Evolutionary conservation across 352 stramenopile species (phyloP).

Genomic region (Globisporangium polare): DNA sequence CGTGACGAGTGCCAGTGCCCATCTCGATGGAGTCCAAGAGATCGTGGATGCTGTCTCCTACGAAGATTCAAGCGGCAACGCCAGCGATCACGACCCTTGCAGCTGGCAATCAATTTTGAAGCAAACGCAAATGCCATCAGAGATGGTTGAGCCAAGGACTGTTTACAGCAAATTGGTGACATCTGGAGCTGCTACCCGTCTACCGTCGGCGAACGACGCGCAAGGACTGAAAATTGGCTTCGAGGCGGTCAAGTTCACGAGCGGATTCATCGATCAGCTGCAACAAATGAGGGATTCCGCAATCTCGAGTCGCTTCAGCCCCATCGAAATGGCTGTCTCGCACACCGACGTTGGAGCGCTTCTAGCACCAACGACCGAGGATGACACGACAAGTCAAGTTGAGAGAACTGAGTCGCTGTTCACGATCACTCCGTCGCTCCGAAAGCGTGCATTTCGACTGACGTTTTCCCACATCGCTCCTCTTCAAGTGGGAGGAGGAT

Average conservation of each 20-base stretch:
- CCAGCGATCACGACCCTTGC: conserved; percentile 3
- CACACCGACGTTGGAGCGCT: conserved; percentile 26
- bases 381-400: not conserved
- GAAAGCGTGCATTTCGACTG: conserved; percentile 36
- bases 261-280: conserved; percentile 32
- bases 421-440: conserved; percentile 42
- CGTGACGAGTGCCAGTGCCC: not conserved
- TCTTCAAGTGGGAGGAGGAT: not conserved
- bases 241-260: conserved; percentile 39
- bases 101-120: conserved; percentile 17
- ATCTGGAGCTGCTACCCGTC: not conserved
- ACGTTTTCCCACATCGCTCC: conserved; percentile 34
- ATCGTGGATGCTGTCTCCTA: not conserved
- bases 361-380: not conserved
- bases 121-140: not conserved
- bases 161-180: not conserved
- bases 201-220: not conserved
- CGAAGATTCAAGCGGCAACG: not conserved
- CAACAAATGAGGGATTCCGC: conserved; percentile 43
- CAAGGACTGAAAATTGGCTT: conserved; percentile 38
- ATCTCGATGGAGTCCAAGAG: not conserved
- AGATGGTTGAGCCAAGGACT: not conserved
- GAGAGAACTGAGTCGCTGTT: conserved; percentile 20
- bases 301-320: conserved; percentile 44
- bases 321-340: conserved; percentile 40